phyloP scores from a whole-genome alignment of 768 basidiomycete species.

The Lyophyllum atratum region DNA sequence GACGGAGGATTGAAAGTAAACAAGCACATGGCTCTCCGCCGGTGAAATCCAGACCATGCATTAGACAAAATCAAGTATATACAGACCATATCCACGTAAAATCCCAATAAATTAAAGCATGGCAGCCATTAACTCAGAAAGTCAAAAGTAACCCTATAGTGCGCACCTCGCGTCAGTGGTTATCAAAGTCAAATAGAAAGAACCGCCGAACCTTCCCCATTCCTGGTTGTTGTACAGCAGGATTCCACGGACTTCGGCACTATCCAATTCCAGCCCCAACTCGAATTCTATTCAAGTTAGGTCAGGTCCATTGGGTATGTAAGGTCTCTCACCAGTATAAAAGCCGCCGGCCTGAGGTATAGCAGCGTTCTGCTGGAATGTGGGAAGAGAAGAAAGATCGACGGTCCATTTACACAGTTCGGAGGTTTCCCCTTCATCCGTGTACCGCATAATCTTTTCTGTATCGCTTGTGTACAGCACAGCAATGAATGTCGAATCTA shows the following conservation, averaged over 20 bases:
- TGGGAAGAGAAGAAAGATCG: conserved; percentile 74
- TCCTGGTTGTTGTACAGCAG: conserved; percentile 74
- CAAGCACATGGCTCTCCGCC: conserved; percentile 18
- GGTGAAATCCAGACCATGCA: conserved; percentile 8
- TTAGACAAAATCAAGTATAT: conserved; percentile 8
- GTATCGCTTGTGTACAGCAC: conserved; percentile 76
- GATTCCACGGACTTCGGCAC: conserved; percentile 84
- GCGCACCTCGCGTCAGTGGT: conserved; percentile 8
- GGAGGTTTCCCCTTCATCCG: conserved; percentile 77
- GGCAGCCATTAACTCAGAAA: conserved; percentile 35
- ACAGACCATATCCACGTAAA: conserved; percentile 10
- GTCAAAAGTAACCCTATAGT: conserved; percentile 48
- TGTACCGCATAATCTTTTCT: conserved; percentile 80
- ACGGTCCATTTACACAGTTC: conserved; percentile 90
- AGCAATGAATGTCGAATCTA: conserved; percentile 82
- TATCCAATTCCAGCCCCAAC: conserved; percentile 81
- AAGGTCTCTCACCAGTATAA: conserved; percentile 63
- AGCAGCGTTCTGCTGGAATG: conserved; percentile 73
- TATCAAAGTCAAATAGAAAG: conserved; percentile 13
- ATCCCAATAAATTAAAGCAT: background rate
- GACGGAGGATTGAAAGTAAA: conserved; percentile 21
- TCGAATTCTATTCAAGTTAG: conserved; percentile 64
- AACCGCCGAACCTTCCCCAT: conserved; percentile 74
- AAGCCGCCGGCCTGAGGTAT: conserved; percentile 62
- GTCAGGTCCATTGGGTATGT: background rate